phyloP scores from a whole-genome alignment of 2,329 filamentous ascomycete genomes.

The Aspergillus uvarum region DNA sequence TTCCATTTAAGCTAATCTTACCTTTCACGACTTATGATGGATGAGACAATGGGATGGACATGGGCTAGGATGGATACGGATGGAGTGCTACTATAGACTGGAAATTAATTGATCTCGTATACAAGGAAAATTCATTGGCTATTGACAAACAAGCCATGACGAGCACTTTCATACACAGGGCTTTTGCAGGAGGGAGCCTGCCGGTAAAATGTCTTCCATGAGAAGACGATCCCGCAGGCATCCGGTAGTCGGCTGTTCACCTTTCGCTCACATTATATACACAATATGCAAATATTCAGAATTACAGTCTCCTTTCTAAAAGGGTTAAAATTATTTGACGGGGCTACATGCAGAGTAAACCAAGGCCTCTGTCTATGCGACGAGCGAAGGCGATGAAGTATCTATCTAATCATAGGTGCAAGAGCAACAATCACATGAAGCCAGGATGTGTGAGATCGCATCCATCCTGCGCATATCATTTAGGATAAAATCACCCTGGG shows the following conservation, averaged over 20 bases:
- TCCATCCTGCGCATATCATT: neutral
- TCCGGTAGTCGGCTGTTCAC: too few species aligned
- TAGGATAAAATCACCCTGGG: neutral
- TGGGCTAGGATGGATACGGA: neutral
- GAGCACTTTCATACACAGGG: too few species aligned
- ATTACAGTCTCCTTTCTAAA: too few species aligned
- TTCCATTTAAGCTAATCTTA: neutral
- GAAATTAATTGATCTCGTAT: neutral
- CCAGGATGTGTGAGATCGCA: neutral
- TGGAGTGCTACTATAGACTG: neutral
- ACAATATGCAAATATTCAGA: too few species aligned
- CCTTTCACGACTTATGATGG: neutral
- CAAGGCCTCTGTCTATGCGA: neutral
- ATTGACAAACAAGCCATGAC: neutral
- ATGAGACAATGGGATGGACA: neutral
- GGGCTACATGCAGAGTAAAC: neutral
- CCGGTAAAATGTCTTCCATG: too few species aligned
- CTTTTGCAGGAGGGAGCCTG: too few species aligned
- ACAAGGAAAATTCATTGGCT: neutral
- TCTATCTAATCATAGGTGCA: neutral
- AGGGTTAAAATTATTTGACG: too few species aligned
- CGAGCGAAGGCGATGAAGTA: neutral
- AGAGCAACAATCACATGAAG: neutral
- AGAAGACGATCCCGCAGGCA: too few species aligned
- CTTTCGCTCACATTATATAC: too few species aligned